Conservation (phyloP, 306 rosid species). For the Senna tora region DNA sequence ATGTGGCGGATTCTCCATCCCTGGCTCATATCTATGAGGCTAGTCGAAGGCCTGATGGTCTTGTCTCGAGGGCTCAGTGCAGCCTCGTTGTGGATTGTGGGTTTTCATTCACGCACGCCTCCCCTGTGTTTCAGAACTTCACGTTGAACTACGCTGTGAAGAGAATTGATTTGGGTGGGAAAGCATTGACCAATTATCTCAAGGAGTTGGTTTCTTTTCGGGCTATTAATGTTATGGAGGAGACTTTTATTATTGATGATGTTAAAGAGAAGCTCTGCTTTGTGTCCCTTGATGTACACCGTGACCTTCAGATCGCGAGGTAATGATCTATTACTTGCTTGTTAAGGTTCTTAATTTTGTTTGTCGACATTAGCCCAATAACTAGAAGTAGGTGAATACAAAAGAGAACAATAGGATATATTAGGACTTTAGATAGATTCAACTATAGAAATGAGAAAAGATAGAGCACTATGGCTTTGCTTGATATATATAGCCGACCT, state of each 20-base stretch:
- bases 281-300: slow-evolving; percentile 71
- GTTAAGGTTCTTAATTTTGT: neutral
- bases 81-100: slow-evolving; percentile 95
- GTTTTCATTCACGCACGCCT: slow-evolving; percentile 86
- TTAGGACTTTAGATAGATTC: too few relatives aligned
- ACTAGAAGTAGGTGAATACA: too few relatives aligned
- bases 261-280: slow-evolving; percentile 96
- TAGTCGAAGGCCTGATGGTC: slow-evolving; percentile 60
- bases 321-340: slow-evolving; percentile 10
- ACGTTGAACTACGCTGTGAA: slow-evolving; percentile 71
- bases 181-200: slow-evolving; percentile 84
- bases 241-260: slow-evolving; percentile 81
- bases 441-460: too few relatives aligned
- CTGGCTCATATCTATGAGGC: slow-evolving; percentile 86
- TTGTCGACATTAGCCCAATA: too few relatives aligned
- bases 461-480: too few relatives aligned
- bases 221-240: slow-evolving; percentile 86
- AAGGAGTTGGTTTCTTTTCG: slow-evolving; percentile 90
- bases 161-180: slow-evolving; percentile 89
- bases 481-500: too few relatives aligned
- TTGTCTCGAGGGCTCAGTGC: slow-evolving; percentile 74
- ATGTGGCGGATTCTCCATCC: slow-evolving; percentile 73
- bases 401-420: too few relatives aligned
- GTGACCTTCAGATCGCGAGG: slow-evolving; percentile 76
- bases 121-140: slow-evolving; percentile 89